These are phyloP conservation scores for Nematocida sp. DNA, from an alignment of 371 early-diverging fungal species.

Conservation along the genomic window DNA sequence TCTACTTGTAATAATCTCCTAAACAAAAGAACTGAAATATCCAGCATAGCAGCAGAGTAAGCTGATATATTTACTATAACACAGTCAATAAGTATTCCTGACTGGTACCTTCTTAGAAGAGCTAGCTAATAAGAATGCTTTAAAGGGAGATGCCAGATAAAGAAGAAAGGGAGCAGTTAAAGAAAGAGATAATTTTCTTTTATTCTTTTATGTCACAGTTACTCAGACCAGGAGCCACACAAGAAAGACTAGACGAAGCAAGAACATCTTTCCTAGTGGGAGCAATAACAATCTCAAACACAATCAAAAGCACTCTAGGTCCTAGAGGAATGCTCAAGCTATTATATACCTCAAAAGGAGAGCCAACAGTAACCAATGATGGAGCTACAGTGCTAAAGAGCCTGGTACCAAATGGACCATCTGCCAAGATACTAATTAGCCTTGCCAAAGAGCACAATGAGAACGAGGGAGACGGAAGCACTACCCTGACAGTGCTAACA, in stretches of 20 bases:
- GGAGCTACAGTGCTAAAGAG: conserved; percentile 98
- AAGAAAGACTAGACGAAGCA: conserved; percentile 63
- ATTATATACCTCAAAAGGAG: conserved; percentile 71
- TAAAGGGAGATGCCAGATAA: no score
- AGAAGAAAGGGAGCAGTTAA: no score
- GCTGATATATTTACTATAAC: no score
- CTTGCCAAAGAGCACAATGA: conserved; percentile 94
- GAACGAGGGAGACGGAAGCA: conserved; percentile 99
- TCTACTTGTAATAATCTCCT: no score
- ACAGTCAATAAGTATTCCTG: no score
- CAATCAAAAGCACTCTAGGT: conserved; percentile 76
- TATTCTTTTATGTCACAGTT: conserved; percentile 51
- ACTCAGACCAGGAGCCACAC: conserved; percentile 59
- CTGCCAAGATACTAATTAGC: conserved; percentile 86
- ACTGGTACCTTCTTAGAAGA: no score
- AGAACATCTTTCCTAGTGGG: conserved; percentile 73
- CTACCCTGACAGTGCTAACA: conserved; percentile 92
- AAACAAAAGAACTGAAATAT: no score
- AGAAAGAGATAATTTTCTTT: conserved; percentile 11
- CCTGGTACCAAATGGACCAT: conserved; percentile 88
- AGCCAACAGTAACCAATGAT: conserved; percentile 93
- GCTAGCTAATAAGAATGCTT: no score
- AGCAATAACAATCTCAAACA: conserved; percentile 88
- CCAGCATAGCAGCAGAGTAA: no score
- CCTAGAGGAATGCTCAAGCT: conserved; percentile 81